Percentiles rank a stretch among this genome's conserved stretches.
Evolutionary conservation across 768 basidiomycete species (phyloP).

Genomic region (Hericium alpestre): DNA sequence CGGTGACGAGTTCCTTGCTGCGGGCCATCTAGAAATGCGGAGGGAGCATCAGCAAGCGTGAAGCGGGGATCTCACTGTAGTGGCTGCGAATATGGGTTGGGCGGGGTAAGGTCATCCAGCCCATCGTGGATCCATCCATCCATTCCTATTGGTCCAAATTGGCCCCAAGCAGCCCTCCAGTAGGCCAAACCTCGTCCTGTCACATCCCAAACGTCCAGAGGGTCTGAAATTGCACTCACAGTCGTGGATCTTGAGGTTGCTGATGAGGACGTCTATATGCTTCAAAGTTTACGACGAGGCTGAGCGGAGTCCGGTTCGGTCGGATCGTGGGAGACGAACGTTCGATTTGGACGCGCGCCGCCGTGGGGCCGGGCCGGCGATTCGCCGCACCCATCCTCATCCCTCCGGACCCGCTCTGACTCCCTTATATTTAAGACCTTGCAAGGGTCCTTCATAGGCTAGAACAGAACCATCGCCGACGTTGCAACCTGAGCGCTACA

Average conservation of each 20-base stretch:
- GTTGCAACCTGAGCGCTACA: too few relatives aligned
- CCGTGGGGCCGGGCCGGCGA: too few relatives aligned
- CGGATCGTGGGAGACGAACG: neutral
- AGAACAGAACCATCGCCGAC: too few relatives aligned
- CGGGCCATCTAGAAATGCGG: slow-evolving; percentile 58
- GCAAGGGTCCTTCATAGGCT: too few relatives aligned
- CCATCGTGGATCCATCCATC: slow-evolving; percentile 22
- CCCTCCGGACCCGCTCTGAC: too few relatives aligned
- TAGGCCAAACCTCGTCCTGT: neutral
- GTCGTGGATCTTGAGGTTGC: slow-evolving; percentile 32
- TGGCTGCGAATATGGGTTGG: neutral
- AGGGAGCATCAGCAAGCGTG: slow-evolving; percentile 3
- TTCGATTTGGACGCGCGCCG: neutral
- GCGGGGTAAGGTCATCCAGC: slow-evolving; percentile 24
- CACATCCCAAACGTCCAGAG: neutral
- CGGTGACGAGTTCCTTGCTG: slow-evolving; percentile 73
- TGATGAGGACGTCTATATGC: slow-evolving; percentile 17
- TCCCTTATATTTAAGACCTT: too few relatives aligned
- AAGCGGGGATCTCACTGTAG: neutral
- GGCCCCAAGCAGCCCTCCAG: neutral
- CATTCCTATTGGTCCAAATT: slow-evolving; percentile 9
- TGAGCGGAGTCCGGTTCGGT: slow-evolving; percentile 4
- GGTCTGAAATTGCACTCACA: slow-evolving; percentile 26
- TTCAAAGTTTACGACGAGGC: slow-evolving; percentile 6
- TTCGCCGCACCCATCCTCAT: too few relatives aligned